Evolutionary conservation across 2,329 filamentous ascomycete genomes (phyloP).

Genomic region (Calonectria pseudoturangicola): DNA sequence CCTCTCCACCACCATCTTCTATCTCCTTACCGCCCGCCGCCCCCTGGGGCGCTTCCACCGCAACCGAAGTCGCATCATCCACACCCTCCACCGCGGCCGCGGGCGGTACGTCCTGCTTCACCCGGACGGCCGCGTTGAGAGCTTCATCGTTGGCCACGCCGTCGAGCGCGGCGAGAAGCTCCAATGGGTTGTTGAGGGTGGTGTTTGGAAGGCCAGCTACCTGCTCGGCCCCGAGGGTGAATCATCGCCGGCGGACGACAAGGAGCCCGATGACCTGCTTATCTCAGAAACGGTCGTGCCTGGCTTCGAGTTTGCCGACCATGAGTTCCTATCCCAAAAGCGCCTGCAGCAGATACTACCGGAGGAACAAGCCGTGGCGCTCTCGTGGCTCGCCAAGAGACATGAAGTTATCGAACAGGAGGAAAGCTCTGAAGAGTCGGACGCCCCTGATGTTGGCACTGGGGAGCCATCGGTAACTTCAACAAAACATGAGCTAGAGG

Average conservation of each 20-base stretch:
- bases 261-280: constrained; percentile 70
- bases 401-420: constrained; percentile 2
- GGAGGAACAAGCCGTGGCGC: constrained; percentile 66
- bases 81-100: constrained; percentile 78
- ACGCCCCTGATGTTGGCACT: constrained; percentile 18
- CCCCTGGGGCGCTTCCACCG: constrained; percentile 78
- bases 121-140: constrained; percentile 74
- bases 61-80: constrained; percentile 77
- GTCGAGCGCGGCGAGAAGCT: constrained; percentile 75
- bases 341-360: constrained; percentile 72
- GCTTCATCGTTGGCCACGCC: constrained; percentile 77
- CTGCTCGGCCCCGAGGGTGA: constrained; percentile 62
- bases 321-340: constrained; percentile 77
- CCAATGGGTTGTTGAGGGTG: constrained; percentile 82
- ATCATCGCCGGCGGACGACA: constrained; percentile 58
- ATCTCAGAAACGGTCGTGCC: constrained; percentile 82
- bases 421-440: constrained; percentile 30
- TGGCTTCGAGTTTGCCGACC: constrained; percentile 80
- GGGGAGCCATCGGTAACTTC: constrained; percentile 5
- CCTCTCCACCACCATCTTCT: constrained; percentile 78
- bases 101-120: constrained; percentile 80
- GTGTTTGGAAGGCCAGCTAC: constrained; percentile 79
- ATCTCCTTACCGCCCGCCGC: constrained; percentile 74
- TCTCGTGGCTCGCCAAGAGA: constrained; percentile 66
- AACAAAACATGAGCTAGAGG: neutral